Evolutionary conservation across 75 land plant species (phyloP).

Genomic region (Larix kaempferi): DNA sequence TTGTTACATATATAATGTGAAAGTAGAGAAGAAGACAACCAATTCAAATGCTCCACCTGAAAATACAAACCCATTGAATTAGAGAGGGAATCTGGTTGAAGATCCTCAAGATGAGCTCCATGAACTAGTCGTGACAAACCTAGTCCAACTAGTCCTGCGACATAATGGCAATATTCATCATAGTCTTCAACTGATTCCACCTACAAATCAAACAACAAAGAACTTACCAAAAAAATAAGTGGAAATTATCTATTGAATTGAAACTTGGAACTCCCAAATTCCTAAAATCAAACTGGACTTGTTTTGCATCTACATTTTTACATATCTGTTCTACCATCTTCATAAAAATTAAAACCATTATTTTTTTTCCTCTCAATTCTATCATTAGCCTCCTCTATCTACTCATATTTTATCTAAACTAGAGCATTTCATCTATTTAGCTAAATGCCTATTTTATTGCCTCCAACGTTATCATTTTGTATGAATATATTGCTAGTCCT

Average conservation of each 20-base stretch:
- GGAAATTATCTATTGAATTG: not conserved
- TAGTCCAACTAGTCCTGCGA: conserved; percentile 92
- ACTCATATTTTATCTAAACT: too few relatives aligned
- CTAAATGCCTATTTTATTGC: too few relatives aligned
- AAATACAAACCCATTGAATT: conserved; percentile 98
- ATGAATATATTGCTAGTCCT: too few relatives aligned
- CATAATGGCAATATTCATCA: conserved; percentile 99
- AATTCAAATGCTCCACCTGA: conserved; percentile 53
- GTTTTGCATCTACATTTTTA: too few relatives aligned
- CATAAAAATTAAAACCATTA: too few relatives aligned
- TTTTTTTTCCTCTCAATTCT: too few relatives aligned
- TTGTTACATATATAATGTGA: not conserved
- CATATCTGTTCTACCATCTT: too few relatives aligned
- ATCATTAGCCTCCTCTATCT: too few relatives aligned
- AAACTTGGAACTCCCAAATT: too few relatives aligned
- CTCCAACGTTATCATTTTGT: too few relatives aligned
- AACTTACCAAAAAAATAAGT: not conserved
- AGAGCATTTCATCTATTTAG: too few relatives aligned
- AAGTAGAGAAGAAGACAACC: not conserved
- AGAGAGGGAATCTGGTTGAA: conserved; percentile 74
- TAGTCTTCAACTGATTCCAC: conserved; percentile 90
- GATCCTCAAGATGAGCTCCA: conserved; percentile 67
- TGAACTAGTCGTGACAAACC: conserved; percentile 89
- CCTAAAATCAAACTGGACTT: too few relatives aligned
- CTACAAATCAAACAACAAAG: conserved; percentile 37